Base-by-base conservation (phyloP, 2,329 filamentous ascomycete genomes). In the Chrysoporthe deuterocubensis region DNA sequence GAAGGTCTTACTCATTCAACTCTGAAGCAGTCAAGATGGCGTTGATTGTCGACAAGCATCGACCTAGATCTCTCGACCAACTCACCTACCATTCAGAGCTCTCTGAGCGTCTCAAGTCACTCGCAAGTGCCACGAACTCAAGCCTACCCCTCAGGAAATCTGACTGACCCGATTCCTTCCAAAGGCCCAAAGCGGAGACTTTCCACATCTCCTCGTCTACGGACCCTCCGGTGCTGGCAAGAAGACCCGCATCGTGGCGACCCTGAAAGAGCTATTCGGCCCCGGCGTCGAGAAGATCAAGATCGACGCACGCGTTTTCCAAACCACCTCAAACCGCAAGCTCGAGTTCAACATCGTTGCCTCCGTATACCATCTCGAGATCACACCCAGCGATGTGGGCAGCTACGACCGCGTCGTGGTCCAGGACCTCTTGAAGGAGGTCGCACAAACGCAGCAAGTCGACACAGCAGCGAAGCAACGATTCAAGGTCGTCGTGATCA, bases 261-360 rank as follows among this genome's bases (percentile, higher is more conserved):
- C 95, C 0, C 83, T 99, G 3, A 97, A 97, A 78, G 95, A 97
- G 76, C 86, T 99, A 8, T 99, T 96, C 79, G 96, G 96, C 0
- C 90, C 95, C 0, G 95, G 96, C 56, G 96, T 97, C n/a, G 96
- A 99, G 77, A 98, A 97, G 85, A 99, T 99, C 85, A 98, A 98
- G 83, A 98, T 99, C 81, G 96, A 99, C 77, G 93, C 94, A 14
- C 92, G 96, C 71, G 92, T 97, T 68, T 99, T 99, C 83, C 94
- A 97, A 80, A 98, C 96, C 1, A 94, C 89, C 32, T 92, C 91
- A 76, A 98, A 97, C 80, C 93, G 96, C 77, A 99, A 99, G 81
- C 90, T 99, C 74, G 96, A 99, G 81, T 99, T 99, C 87, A 99
- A 97, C 82, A 97, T 99, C 71, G 96, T 99, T 65, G 90, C 94